A percentile compares a stretch with the other conserved stretches of the same genome.
These are phyloP conservation scores for Coemansia sp. DNA, from an alignment of 192 early-diverging fungal genomes.

Conservation along the genomic window DNA sequence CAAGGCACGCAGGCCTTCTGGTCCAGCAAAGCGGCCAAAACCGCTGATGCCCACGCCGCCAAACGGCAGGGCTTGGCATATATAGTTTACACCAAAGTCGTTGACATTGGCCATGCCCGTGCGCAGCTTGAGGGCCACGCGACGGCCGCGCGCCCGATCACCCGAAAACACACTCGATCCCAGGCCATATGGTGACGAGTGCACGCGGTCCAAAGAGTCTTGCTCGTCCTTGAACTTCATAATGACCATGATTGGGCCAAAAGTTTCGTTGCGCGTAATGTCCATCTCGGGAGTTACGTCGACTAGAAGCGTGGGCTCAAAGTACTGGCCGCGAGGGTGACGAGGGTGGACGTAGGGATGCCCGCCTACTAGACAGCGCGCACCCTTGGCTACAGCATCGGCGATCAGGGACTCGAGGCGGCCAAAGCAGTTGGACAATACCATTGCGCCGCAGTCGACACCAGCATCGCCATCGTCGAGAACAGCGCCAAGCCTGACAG, in stretches of 20 bases:
- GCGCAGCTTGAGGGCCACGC: constrained; percentile 64
- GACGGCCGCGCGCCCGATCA: constrained; percentile 62
- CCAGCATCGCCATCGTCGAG: constrained; percentile 63
- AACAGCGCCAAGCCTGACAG: constrained; percentile 70
- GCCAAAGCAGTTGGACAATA: constrained; percentile 63
- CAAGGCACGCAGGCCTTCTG: constrained; percentile 72
- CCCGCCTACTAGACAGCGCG: constrained; percentile 72
- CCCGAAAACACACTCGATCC: constrained; percentile 79
- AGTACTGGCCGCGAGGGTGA: constrained; percentile 78
- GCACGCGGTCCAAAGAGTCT: constrained; percentile 69
- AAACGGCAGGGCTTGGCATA: constrained; percentile 81
- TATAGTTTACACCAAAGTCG: constrained; percentile 84
- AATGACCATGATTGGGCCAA: constrained; percentile 81
- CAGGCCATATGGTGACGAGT: constrained; percentile 73
- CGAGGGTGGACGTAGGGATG: constrained; percentile 66
- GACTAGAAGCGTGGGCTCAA: constrained; percentile 78
- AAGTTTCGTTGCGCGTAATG: constrained; percentile 74
- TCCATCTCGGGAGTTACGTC: constrained; percentile 75
- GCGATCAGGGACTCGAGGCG: constrained; percentile 66
- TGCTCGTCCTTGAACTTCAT: constrained; percentile 71
- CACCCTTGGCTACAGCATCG: constrained; percentile 79
- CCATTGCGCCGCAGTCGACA: constrained; percentile 85
- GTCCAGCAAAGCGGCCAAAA: constrained; percentile 74
- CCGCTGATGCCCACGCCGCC: constrained; percentile 80
- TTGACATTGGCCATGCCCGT: constrained; percentile 85